phyloP scores from a whole-genome alignment of 1,139 yeast species.

The Arxiozyma slooffiae region DNA sequence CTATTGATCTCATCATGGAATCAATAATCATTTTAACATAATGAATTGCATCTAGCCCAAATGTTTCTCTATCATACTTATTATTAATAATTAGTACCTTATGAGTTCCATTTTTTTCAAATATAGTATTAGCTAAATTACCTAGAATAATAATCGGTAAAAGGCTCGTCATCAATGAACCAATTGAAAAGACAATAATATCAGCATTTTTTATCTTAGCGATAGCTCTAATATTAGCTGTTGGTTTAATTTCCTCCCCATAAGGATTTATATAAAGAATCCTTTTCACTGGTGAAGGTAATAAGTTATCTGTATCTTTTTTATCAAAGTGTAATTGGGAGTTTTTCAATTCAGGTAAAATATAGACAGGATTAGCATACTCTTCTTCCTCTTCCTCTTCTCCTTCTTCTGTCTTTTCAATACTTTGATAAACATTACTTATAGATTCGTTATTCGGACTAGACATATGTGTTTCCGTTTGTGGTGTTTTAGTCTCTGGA shows the following conservation, averaged over 20 bases:
- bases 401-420: constrained; percentile 10
- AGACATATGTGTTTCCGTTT: not conserved
- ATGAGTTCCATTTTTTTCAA: constrained; percentile 29
- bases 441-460: not conserved
- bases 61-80: constrained; percentile 64
- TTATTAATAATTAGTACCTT: constrained; percentile 63
- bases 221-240: constrained; percentile 57
- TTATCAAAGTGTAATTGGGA: constrained; percentile 70
- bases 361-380: constrained; percentile 49
- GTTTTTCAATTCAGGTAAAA: constrained; percentile 66
- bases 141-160: constrained; percentile 65
- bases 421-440: constrained; percentile 2
- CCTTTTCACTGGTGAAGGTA: constrained; percentile 65
- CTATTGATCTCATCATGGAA: constrained; percentile 20
- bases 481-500: not conserved
- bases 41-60: constrained; percentile 51
- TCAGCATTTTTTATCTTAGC: constrained; percentile 44
- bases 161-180: constrained; percentile 79
- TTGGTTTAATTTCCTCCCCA: constrained; percentile 79
- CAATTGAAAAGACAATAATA: constrained; percentile 66
- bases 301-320: constrained; percentile 43
- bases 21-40: constrained; percentile 45
- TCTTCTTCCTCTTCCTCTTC: constrained; percentile 35
- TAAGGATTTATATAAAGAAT: constrained; percentile 78
- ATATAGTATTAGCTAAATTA: constrained; percentile 58